Evolutionary conservation across 257 asterid genomes (phyloP), one percentile per base, ranked within the genome.

Genomic region (Euphrasia confusa): DNA sequence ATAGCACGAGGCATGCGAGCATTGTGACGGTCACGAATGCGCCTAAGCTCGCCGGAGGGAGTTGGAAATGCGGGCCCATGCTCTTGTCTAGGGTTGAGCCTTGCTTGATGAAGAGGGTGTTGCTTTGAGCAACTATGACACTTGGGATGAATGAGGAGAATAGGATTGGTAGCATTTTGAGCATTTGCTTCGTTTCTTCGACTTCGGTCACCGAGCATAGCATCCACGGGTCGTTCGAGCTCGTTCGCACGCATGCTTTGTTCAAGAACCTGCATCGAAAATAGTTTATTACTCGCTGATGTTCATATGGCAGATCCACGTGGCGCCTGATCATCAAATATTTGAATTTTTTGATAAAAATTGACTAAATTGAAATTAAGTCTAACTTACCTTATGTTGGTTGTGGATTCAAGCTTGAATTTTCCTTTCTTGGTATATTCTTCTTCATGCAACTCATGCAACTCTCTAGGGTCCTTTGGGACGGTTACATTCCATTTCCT

Each of bases 141-240:
- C 78, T 77, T 24, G 81, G 76, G 32, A 77, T 8, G 67, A 77
- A 77, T 44, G 81, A 72, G 58, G 78, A 47, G 27, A 69, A 4
- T 63, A 77, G 61, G 53, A 77, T 62, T 18, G 81, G 81, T 54
- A 77, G 7, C 76, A 77, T 70, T 58, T 66, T 65, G 0, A 77
- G 13, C 65, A 77, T 73, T 64, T 77, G 79, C 49, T 77, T 77
- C 3, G 82, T 77, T 73, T 77, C 82, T 15, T 77, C 82, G n/a
- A 77, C 82, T 60, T 77, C 65, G 1, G 79, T 73, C 13, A 73
- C 79, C 6, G 82, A 15, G 64, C 82, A 73, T 54, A 77, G 70
- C 82, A 76, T 72, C 81, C 81, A 76, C 55, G 72, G 69, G 61
- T 68, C 63, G 11, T 48, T 68, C 58, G 76, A 63, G 21, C 15